These are phyloP conservation scores for Noccaea bulbosa DNA, from an alignment of 345 rosid genomes.

Conservation along the genomic window DNA sequence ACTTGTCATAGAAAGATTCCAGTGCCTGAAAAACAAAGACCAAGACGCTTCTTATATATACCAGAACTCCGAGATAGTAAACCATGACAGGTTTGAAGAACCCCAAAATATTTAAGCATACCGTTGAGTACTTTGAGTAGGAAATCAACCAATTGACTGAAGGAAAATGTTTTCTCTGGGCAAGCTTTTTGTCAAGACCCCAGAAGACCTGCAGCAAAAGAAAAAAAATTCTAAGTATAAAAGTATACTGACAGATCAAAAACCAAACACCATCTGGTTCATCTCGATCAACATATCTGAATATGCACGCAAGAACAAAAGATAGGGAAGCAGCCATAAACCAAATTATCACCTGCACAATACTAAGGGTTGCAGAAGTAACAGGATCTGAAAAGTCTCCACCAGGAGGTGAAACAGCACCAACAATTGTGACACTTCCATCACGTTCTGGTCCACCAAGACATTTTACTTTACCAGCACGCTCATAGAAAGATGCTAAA, in stretches of 20 bases:
- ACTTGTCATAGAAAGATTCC: slow-evolving; percentile 95
- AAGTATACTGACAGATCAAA: too few species aligned
- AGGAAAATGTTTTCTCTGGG: slow-evolving; percentile 99
- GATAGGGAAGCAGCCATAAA: slow-evolving; percentile 11
- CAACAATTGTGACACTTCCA: slow-evolving; percentile 99
- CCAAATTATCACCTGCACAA: slow-evolving; percentile 84
- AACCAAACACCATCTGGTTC: slow-evolving; percentile 17
- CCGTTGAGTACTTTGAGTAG: slow-evolving; percentile 94
- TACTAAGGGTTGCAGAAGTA: slow-evolving; percentile 98
- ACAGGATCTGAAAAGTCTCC: slow-evolving; percentile 99
- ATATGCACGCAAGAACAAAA: neutral
- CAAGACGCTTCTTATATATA: slow-evolving; percentile 17
- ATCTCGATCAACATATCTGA: slow-evolving; percentile 9
- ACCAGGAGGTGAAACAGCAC: slow-evolving; percentile 99
- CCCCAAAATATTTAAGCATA: slow-evolving; percentile 47
- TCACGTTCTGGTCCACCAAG: slow-evolving; percentile 97
- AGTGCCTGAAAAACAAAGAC: slow-evolving; percentile 70
- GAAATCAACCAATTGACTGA: slow-evolving; percentile 99
- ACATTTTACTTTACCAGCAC: slow-evolving; percentile 99
- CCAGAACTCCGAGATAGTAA: neutral
- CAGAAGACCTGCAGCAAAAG: slow-evolving; percentile 83
- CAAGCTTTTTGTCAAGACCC: slow-evolving; percentile 99
- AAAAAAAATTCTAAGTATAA: too few species aligned
- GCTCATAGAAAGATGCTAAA: slow-evolving; percentile 96
- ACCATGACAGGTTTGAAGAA: neutral